Conservation (phyloP, 164 flowering plant species). For the Kingdonia uniflora region DNA sequence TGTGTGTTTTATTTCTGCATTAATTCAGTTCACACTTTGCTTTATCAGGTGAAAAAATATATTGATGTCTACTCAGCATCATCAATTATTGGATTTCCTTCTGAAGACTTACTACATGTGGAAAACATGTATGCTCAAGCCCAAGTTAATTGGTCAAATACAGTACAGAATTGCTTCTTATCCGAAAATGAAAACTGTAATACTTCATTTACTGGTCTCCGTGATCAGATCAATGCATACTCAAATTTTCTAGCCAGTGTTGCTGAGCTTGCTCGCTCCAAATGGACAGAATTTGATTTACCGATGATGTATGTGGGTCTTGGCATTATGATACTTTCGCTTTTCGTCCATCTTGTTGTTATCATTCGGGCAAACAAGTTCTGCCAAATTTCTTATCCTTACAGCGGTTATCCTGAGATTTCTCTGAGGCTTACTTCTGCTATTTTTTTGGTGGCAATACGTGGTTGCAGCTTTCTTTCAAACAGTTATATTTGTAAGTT, state of each 20-base stretch:
- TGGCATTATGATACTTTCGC: slow-evolving; percentile 45
- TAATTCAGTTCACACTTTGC: background rate
- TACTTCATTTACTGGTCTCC: slow-evolving; percentile 26
- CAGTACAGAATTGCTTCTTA: slow-evolving; percentile 12
- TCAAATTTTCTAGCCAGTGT: slow-evolving; percentile 50
- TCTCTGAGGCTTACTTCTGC: slow-evolving; percentile 33
- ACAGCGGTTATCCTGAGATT: slow-evolving; percentile 17
- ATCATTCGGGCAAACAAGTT: slow-evolving; percentile 29
- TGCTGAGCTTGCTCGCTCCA: slow-evolving; percentile 84
- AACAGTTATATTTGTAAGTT: slow-evolving; percentile 91
- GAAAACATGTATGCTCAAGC: slow-evolving; percentile 53
- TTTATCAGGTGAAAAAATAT: slow-evolving; percentile 83
- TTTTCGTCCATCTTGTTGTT: slow-evolving; percentile 38
- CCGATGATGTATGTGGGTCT: slow-evolving; percentile 67
- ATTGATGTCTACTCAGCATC: slow-evolving; percentile 80
- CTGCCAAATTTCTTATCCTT: slow-evolving; percentile 12
- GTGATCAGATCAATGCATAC: slow-evolving; percentile 49
- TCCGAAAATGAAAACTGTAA: slow-evolving; percentile 17
- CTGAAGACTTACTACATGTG: slow-evolving; percentile 57
- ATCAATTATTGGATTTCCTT: slow-evolving; percentile 83
- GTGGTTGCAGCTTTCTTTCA: slow-evolving; percentile 81
- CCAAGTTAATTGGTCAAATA: slow-evolving; percentile 36
- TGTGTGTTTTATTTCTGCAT: too few relatives aligned
- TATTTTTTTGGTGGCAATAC: slow-evolving; percentile 40
- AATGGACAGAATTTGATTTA: slow-evolving; percentile 93